Percentiles rank a stretch among this genome's conserved stretches.
Conservation (phyloP, 805 yeast species). For the Suhomyces sp. region DNA sequence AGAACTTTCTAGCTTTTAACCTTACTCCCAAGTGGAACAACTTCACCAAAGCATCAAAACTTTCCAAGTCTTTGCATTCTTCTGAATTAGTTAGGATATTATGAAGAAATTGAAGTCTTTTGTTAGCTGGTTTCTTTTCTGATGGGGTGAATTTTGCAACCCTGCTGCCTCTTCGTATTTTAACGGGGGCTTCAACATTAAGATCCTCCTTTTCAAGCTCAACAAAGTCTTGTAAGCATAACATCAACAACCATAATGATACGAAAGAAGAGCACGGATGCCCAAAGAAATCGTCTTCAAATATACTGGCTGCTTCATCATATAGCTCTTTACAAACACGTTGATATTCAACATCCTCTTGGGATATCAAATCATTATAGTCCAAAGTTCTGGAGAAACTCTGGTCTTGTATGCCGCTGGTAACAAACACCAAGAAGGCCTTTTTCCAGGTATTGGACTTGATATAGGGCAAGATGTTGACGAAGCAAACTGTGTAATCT, state of each 20-base stretch:
- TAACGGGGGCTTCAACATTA: neutral
- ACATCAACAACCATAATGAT: conserved; percentile 31
- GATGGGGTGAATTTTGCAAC: conserved; percentile 3
- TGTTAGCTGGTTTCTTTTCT: conserved; percentile 25
- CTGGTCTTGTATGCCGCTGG: conserved; percentile 33
- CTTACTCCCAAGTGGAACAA: conserved; percentile 36
- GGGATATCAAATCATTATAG: conserved; percentile 23
- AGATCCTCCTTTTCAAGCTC: conserved; percentile 20
- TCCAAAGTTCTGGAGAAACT: conserved; percentile 36
- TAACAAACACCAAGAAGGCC: conserved; percentile 29
- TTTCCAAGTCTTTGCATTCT: conserved; percentile 24
- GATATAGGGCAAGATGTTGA: conserved; percentile 24
- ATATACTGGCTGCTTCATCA: conserved; percentile 27
- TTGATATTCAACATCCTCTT: conserved; percentile 21
- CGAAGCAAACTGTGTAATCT: conserved; percentile 19
- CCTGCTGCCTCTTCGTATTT: neutral
- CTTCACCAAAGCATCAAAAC: conserved; percentile 34
- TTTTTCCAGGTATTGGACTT: conserved; percentile 36
- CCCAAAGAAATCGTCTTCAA: conserved; percentile 23
- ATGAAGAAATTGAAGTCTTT: conserved; percentile 30
- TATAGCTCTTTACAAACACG: conserved; percentile 26
- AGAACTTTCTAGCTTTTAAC: conserved; percentile 15
- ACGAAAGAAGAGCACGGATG: conserved; percentile 18
- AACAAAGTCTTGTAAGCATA: conserved; percentile 34
- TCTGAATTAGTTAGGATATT: conserved; percentile 28